Percentiles rank a stretch among this genome's conserved stretches.
phyloP scores from a whole-genome alignment of 2,329 filamentous ascomycete genomes.

The Fusarium coffeatum region DNA sequence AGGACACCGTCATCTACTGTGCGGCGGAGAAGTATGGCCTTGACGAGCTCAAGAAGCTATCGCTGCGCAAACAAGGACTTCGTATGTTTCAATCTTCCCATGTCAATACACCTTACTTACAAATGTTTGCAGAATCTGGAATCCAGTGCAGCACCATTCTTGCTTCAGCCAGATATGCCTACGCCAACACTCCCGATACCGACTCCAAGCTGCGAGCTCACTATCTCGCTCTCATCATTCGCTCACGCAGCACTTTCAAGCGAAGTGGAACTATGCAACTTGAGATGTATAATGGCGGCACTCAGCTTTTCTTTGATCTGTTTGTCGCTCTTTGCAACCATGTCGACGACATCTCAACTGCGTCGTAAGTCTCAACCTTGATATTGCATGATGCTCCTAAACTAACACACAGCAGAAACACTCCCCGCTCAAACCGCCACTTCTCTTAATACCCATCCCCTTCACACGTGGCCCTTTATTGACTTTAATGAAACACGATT shows the following conservation, averaged over 20 bases:
- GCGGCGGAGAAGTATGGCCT: constrained; percentile 86
- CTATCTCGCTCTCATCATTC: constrained; percentile 92
- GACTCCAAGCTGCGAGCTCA: constrained; percentile 93
- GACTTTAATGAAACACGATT: constrained; percentile 44
- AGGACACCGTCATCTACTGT: constrained; percentile 93
- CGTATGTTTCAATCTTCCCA: constrained; percentile 60
- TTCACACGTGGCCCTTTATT: background rate
- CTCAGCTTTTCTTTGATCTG: constrained; percentile 87
- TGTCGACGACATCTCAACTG: constrained; percentile 75
- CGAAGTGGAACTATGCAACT: constrained; percentile 94
- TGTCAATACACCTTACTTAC: constrained; percentile 8
- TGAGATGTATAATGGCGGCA: constrained; percentile 90
- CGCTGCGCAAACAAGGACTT: constrained; percentile 89
- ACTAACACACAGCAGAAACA: constrained; percentile 46
- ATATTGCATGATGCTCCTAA: background rate
- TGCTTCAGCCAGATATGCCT: constrained; percentile 87
- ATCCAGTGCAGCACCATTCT: constrained; percentile 89
- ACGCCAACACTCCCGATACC: constrained; percentile 86
- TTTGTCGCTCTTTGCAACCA: constrained; percentile 95
- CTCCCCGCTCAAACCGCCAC: constrained; percentile 61
- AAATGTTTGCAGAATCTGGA: constrained; percentile 67
- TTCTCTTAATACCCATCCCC: constrained; percentile 44
- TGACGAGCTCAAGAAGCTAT: constrained; percentile 84
- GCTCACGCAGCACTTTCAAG: constrained; percentile 89
- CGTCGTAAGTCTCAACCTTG: constrained; percentile 59